phyloP scores from a whole-genome alignment of 2,329 filamentous ascomycete genomes.

The Scedosporium dehoogii region DNA sequence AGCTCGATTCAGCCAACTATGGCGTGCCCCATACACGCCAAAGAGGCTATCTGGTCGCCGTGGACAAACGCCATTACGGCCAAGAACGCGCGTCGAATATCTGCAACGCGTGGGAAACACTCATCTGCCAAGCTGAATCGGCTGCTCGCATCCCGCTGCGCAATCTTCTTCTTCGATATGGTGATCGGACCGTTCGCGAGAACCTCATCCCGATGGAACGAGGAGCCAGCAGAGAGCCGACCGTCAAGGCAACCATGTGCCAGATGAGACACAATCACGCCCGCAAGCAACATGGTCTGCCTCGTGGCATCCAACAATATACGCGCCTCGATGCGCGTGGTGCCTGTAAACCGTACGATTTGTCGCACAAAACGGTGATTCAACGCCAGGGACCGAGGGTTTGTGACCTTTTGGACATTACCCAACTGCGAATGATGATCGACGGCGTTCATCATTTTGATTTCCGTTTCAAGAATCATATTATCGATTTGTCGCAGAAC shows the following conservation, averaged over 20 bases:
- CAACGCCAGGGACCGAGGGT: constrained; percentile 46
- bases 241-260: constrained; percentile 44
- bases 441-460: constrained; percentile 42
- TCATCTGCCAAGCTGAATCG: constrained; percentile 32
- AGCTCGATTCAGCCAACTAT: constrained; percentile 59
- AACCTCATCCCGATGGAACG: constrained; percentile 36
- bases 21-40: constrained; percentile 63
- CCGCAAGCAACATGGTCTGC: constrained; percentile 36
- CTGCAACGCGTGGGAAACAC: constrained; percentile 28
- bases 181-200: constrained; percentile 42
- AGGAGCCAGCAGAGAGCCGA: constrained; percentile 14
- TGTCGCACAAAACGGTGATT: constrained; percentile 41
- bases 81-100: constrained; percentile 15
- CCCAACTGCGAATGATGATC: constrained; percentile 32
- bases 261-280: constrained; percentile 48
- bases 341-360: constrained; percentile 39
- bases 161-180: constrained; percentile 47
- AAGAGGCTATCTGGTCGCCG: constrained; percentile 49
- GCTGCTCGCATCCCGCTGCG: constrained; percentile 52
- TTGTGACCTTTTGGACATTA: constrained; percentile 57
- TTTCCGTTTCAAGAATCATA: constrained; percentile 28
- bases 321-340: constrained; percentile 51
- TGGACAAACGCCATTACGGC: constrained; percentile 31
- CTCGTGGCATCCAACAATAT: constrained; percentile 42
- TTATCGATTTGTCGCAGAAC: constrained; percentile 64